Evolutionary conservation across 768 basidiomycete genomes (phyloP).

Genomic region (Tricholoma hemisulphureum): DNA sequence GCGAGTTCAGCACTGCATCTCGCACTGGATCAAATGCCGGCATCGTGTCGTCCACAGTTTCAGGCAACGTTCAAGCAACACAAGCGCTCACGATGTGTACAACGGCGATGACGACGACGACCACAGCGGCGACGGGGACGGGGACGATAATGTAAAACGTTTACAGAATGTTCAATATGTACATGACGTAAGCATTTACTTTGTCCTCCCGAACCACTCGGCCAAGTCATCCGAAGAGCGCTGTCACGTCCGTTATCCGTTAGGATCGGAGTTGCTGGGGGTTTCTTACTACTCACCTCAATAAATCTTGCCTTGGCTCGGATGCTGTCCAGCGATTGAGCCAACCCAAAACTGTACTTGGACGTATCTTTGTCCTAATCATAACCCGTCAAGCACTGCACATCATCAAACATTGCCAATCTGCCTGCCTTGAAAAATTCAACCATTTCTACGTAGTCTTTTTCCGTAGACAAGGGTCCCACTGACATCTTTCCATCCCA

Average conservation of each 20-base stretch:
- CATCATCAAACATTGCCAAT: background rate
- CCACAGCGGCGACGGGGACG: conserved; percentile 2
- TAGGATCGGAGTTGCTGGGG: too few species aligned
- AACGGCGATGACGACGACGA: conserved; percentile 20
- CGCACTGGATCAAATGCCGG: conserved; percentile 84
- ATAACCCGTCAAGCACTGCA: conserved; percentile 19
- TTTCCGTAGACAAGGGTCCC: conserved; percentile 52
- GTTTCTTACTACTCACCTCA: conserved; percentile 45
- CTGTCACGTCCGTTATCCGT: conserved; percentile 35
- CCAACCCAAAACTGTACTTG: conserved; percentile 62
- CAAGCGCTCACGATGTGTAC: conserved; percentile 1
- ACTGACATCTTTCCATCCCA: conserved; percentile 28
- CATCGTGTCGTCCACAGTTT: conserved; percentile 41
- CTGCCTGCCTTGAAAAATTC: conserved; percentile 74
- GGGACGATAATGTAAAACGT: conserved; percentile 18
- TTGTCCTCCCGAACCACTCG: conserved; percentile 45
- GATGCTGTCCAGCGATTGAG: conserved; percentile 70
- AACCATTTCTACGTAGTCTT: conserved; percentile 61
- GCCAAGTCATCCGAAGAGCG: conserved; percentile 58
- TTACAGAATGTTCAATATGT: conserved; percentile 18
- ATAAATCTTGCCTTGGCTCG: conserved; percentile 60
- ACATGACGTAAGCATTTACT: conserved; percentile 23
- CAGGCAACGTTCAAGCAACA: conserved; percentile 14
- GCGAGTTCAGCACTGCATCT: conserved; percentile 82
- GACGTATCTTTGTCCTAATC: conserved; percentile 62